Conservation (phyloP, 306 rosid genomes). For the Citrullus colocynthis region DNA sequence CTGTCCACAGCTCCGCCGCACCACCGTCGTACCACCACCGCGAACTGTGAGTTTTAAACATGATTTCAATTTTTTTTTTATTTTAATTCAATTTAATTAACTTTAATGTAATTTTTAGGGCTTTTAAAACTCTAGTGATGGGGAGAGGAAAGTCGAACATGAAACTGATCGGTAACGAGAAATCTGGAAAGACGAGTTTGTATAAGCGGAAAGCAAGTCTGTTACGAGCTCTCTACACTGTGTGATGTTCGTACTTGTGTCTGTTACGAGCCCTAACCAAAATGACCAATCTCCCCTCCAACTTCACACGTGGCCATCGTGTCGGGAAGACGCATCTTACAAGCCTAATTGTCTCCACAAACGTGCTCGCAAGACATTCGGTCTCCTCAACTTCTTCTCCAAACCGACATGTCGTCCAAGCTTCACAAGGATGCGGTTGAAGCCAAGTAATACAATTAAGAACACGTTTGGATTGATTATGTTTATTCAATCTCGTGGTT, state of each 20-base stretch:
- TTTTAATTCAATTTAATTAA: no score
- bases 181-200: slow-evolving; percentile 9
- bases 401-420: slow-evolving; percentile 6
- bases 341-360: neutral
- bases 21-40: no score
- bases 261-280: neutral
- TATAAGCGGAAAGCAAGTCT: neutral
- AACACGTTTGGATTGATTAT: no score
- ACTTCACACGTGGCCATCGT: neutral
- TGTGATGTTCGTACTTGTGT: neutral
- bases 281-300: neutral
- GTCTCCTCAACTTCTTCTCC: neutral
- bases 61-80: no score
- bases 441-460: neutral
- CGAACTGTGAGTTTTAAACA: no score
- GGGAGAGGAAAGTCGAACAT: neutral
- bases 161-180: neutral
- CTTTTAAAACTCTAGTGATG: neutral
- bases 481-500: no score
- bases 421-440: neutral
- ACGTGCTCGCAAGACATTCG: neutral
- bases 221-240: neutral
- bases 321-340: neutral
- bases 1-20: no score
- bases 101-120: no score